Base-by-base conservation (phyloP, 352 stramenopile species). In the Globisporangium middletonii region DNA sequence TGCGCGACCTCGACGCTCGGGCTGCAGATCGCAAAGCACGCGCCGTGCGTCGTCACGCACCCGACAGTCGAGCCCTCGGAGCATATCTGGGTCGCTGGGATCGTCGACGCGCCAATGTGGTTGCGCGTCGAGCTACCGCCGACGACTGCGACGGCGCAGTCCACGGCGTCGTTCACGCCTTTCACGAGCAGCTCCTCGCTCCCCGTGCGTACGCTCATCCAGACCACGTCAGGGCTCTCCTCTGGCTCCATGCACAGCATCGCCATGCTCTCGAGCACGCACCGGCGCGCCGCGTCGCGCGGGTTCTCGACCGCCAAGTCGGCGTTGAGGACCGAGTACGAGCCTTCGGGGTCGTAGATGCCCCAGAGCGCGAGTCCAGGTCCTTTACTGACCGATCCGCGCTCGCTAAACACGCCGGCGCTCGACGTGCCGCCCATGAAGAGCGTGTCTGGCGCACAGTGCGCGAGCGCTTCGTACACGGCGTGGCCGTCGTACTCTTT, bases 361-460 rank as follows among this genome's bases (percentile, higher is more conserved):
- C 84, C 84, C 84, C 84, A 94, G 6, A 94, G 60, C 0, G 74
- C 83, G 12, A 94, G 57, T 7, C 60, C 78, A 9, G 80, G 69
- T 0, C 73, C 67, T 7, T 30, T 62, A 51, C 74, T 69, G 26
- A 69, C 70, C 30, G 55, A 70, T 23, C 63, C 77, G 57, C 60
- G 53, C 13, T 79, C 70, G 26, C 52, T 85, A 50, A 71, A 92
- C 5, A 92, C 79, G 4, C 82, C 79, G 44, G 71, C 79, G 33
- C 77, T 88, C 23, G 83, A 89, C 13, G 79, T 90, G 38, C 75
- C 73, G 44, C 84, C 84, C 73, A 92, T 89, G 62, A 92, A 94
- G 37, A 94, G 73, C 33, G 83, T 89, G 57, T 90, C 74, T 0
- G 80, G 80, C 30, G 83, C 79, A 16, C 69, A 66, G n/a, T 70